Base-by-base conservation (phyloP, 2,329 filamentous ascomycete species). In the Blumeria graminis region DNA sequence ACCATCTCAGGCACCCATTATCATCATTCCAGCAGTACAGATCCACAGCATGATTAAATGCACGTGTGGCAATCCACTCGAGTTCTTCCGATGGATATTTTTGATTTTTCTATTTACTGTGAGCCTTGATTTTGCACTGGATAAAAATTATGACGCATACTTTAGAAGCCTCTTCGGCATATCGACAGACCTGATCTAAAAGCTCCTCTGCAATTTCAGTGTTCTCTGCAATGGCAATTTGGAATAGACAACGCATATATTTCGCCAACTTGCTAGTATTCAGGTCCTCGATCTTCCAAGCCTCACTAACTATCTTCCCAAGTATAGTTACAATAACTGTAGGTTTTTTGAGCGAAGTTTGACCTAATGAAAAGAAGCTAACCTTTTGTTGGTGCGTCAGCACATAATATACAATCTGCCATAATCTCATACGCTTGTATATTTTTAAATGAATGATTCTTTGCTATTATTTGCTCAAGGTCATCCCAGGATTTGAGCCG, bases 241-340 rank as follows among this genome's bases (percentile, higher is more conserved):
- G 82, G 60, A 90, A 84, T 1, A 92, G 72, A 62, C 84, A 88
- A 0, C 86, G 78, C 50, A 90, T 76, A 71, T 92, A 94, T 62
- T 82, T 83, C 7, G 84, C 77, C 0, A 93, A 71, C 61, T 78
- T 80, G 0, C 66, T 64, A 4, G 72, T 71, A 59, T 82, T 74
- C 48, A 81, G 78, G 6, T 50, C 48, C 16, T 79, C 73, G 1
- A 80, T 67, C 0, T 68, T 71, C 68, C 78, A 82, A 16, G 83
- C 80, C 52, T 79, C 71, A 62, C 85, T 83, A 63, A 92, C 77
- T 58, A 89, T 79, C 58, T 80, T 76, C 51, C 82, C 76, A 57
- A 88, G 71, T 0, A 70, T 74, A 1, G 68, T 61, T 8, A 68
- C 60, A 14, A 65, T 51, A n/a, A 65, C 66, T 66, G 36, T 28